Conservation (phyloP, 345 rosid genomes). For the Xanthoceras sorbifolium region DNA sequence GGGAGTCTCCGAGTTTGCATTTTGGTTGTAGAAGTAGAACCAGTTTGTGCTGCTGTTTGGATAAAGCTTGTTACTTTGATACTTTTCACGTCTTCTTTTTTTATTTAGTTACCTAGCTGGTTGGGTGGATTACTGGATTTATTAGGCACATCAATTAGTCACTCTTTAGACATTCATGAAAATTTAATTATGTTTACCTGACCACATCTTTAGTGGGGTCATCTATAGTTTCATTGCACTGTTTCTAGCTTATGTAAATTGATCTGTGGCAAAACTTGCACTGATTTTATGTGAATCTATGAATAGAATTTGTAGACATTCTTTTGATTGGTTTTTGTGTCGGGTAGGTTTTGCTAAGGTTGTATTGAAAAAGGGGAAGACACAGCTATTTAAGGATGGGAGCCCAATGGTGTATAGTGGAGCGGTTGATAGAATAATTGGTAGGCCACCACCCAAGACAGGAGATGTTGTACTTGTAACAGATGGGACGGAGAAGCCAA, state of each 20-base stretch:
- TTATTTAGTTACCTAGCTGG: too few relatives aligned
- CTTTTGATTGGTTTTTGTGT: slow-evolving; percentile 15
- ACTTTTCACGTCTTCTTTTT: background rate
- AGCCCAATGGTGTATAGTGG: slow-evolving; percentile 94
- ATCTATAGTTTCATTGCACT: background rate
- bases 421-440: slow-evolving; percentile 83
- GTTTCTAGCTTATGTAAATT: background rate
- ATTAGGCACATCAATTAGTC: too few relatives aligned
- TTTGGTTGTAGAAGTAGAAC: background rate
- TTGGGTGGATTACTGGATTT: too few relatives aligned
- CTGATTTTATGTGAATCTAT: background rate
- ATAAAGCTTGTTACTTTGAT: background rate
- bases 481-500: slow-evolving; percentile 78
- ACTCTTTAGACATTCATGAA: background rate
- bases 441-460: slow-evolving; percentile 77
- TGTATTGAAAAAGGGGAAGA: slow-evolving; percentile 87
- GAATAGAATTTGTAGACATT: background rate
- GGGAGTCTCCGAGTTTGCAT: background rate
- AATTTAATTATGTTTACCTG: background rate
- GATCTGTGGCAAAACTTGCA: background rate
- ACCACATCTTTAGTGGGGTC: background rate
- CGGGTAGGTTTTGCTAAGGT: slow-evolving; percentile 70
- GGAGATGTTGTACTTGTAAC: slow-evolving; percentile 90
- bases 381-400: slow-evolving; percentile 86
- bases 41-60: background rate